These are phyloP conservation scores for Aureobasidium sp. DNA, from an alignment of 2,329 filamentous ascomycete genomes.

Conservation along the genomic window DNA sequence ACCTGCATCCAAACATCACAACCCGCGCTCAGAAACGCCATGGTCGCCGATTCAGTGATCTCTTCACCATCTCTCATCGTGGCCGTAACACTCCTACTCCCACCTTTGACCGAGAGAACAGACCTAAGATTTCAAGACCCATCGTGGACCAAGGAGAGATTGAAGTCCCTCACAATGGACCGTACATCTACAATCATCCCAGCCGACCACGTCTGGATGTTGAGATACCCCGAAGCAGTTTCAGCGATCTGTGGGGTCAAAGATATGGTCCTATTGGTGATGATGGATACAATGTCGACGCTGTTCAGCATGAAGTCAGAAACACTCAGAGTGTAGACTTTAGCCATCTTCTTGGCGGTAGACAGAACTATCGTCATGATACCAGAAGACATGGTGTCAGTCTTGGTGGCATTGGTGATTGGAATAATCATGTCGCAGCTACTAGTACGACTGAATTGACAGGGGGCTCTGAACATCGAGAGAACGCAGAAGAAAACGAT, in stretches of 20 bases:
- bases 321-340: not conserved
- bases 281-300: not conserved
- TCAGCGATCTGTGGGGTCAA: constrained; percentile 9
- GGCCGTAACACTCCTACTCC: not conserved
- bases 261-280: not conserved
- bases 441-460: not conserved
- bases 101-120: not conserved
- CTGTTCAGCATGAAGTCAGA: not conserved
- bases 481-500: not conserved
- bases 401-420: not conserved
- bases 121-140: constrained; percentile 1
- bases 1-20: not conserved
- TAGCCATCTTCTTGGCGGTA: not conserved
- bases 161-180: not conserved
- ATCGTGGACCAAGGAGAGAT: not conserved
- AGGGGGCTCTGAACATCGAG: not conserved
- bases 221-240: constrained; percentile 2
- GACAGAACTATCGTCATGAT: not conserved
- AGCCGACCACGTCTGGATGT: not conserved
- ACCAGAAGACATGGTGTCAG: not conserved
- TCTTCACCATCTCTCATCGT: not conserved
- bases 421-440: not conserved
- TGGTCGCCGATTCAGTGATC: not conserved
- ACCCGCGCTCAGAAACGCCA: not conserved
- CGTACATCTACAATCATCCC: constrained; percentile 3